These are phyloP conservation scores for Salix dunnii DNA, from an alignment of 345 rosid genomes.

Conservation along the genomic window DNA sequence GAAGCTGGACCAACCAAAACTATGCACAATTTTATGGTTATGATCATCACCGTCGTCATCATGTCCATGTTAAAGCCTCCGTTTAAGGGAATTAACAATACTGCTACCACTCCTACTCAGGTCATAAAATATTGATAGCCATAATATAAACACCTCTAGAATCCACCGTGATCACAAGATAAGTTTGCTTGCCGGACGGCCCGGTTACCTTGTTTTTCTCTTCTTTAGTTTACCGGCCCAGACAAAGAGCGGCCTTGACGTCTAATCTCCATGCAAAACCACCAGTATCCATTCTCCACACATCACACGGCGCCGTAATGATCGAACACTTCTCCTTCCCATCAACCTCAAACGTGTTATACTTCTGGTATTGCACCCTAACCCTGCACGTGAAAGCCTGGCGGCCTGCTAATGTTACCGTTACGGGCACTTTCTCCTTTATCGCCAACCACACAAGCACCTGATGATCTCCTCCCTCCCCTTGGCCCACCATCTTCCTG, in stretches of 20 bases:
- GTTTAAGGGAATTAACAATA: background rate
- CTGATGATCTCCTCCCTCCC: conserved; percentile 17
- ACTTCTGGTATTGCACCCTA: conserved; percentile 46
- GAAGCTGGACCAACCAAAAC: background rate
- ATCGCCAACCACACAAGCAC: conserved; percentile 58
- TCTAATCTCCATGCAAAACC: conserved; percentile 91
- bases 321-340: conserved; percentile 42
- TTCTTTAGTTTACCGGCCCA: conserved; percentile 36
- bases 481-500: conserved; percentile 47
- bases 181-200: background rate
- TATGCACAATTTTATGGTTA: conserved; percentile 5
- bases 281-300: conserved; percentile 73
- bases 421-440: conserved; percentile 41
- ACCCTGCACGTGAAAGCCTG: conserved; percentile 69
- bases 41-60: background rate
- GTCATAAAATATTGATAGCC: background rate
- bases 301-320: conserved; percentile 73
- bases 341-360: conserved; percentile 34
- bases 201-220: background rate
- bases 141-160: background rate
- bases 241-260: conserved; percentile 63
- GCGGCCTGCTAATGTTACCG: conserved; percentile 21
- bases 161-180: background rate
- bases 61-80: background rate
- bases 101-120: background rate